phyloP scores from a whole-genome alignment of 2,329 filamentous ascomycete genomes.

The Trichoderma oligosporum region DNA sequence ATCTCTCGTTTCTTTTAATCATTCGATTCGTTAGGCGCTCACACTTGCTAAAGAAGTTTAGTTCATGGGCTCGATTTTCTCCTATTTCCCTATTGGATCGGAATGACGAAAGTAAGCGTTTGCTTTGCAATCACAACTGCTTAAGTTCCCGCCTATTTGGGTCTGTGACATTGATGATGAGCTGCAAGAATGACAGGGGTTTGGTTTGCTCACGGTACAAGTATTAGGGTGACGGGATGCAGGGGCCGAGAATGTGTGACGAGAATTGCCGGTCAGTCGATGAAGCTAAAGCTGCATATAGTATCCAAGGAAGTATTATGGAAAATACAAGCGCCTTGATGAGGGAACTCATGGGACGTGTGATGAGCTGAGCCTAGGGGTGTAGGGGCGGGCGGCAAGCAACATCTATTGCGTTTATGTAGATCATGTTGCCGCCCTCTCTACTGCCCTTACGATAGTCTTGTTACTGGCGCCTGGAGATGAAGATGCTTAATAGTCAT shows the following conservation, averaged over 20 bases:
- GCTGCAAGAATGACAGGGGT: not conserved
- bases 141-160: not conserved
- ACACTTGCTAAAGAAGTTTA: not conserved
- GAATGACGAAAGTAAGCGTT: not conserved
- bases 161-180: not conserved
- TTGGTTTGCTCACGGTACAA: too few species aligned
- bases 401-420: not conserved
- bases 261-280: not conserved
- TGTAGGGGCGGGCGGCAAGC: slow-evolving; percentile 4
- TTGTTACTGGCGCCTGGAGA: slow-evolving; percentile 14
- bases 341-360: not conserved
- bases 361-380: slow-evolving; percentile 10
- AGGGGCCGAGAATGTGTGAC: not conserved
- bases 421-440: slow-evolving; percentile 9
- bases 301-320: not conserved
- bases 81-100: not conserved
- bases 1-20: not conserved
- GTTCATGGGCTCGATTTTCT: not conserved
- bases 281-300: not conserved
- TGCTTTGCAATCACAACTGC: not conserved
- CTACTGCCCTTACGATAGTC: slow-evolving; percentile 6
- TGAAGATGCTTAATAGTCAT: not conserved
- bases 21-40: slow-evolving; percentile 4
- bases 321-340: slow-evolving; percentile 1
- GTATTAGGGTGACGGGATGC: too few species aligned